Conservation (phyloP, 2,329 filamentous ascomycete species). For the Aspergillus persii region DNA sequence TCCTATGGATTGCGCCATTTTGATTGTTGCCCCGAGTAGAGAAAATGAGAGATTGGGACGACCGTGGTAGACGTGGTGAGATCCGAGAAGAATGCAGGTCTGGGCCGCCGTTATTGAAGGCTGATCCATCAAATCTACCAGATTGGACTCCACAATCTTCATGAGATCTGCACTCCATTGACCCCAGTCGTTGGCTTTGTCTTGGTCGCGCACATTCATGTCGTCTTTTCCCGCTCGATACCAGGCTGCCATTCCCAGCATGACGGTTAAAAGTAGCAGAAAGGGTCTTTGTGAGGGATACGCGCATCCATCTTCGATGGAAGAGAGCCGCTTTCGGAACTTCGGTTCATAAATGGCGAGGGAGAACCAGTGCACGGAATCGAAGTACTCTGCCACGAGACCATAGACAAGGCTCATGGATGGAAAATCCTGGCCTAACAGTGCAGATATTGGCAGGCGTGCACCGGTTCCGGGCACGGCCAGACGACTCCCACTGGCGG, state of each 20-base stretch:
- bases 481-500: slow-evolving; percentile 1
- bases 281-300: slow-evolving; percentile 36
- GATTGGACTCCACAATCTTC: slow-evolving; percentile 28
- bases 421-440: slow-evolving; percentile 32
- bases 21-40: slow-evolving; percentile 38
- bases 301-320: slow-evolving; percentile 35
- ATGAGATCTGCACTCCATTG: slow-evolving; percentile 18
- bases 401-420: slow-evolving; percentile 25
- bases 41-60: slow-evolving; percentile 42
- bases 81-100: slow-evolving; percentile 41
- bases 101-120: slow-evolving; percentile 39
- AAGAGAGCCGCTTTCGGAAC: slow-evolving; percentile 34
- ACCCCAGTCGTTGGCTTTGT: slow-evolving; percentile 11
- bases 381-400: slow-evolving; percentile 43
- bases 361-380: slow-evolving; percentile 47
- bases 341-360: slow-evolving; percentile 44
- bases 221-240: slow-evolving; percentile 28
- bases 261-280: slow-evolving; percentile 35
- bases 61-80: slow-evolving; percentile 44
- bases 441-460: slow-evolving; percentile 22
- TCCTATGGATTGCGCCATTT: slow-evolving; percentile 35
- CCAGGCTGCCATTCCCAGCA: slow-evolving; percentile 41
- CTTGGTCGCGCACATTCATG: slow-evolving; percentile 10
- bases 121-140: slow-evolving; percentile 44
- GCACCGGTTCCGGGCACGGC: slow-evolving; percentile 14